Evolutionary conservation across 345 rosid species (phyloP).

Genomic region (Aethionema arabicum): DNA sequence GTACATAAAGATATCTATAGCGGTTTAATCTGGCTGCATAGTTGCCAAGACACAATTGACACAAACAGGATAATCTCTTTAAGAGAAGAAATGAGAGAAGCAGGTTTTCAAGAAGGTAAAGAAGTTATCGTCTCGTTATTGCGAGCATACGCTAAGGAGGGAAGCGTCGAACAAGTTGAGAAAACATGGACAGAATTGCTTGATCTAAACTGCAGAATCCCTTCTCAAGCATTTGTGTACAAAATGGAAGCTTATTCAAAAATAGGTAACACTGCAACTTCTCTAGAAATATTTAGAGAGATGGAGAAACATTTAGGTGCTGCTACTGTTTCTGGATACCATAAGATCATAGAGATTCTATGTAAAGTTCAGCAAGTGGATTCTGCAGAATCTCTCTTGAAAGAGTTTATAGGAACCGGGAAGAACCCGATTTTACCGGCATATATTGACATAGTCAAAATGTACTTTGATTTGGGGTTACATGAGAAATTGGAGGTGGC

Average conservation of each 20-base stretch:
- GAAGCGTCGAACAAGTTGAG: slow-evolving; percentile 65
- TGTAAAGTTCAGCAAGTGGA: slow-evolving; percentile 56
- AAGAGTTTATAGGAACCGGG: slow-evolving; percentile 59
- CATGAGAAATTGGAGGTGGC: slow-evolving; percentile 54
- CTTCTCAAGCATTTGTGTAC: slow-evolving; percentile 72
- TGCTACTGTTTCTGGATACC: slow-evolving; percentile 60
- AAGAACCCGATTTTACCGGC: slow-evolving; percentile 69
- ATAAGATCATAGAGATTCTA: slow-evolving; percentile 66
- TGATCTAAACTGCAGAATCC: slow-evolving; percentile 37
- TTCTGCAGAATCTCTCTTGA: slow-evolving; percentile 57
- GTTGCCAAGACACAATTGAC: slow-evolving; percentile 71
- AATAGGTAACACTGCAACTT: slow-evolving; percentile 48
- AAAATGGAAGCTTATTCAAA: slow-evolving; percentile 77
- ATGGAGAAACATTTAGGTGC: slow-evolving; percentile 61
- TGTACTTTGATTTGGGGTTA: slow-evolving; percentile 56
- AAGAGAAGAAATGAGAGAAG: slow-evolving; percentile 62
- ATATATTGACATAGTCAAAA: slow-evolving; percentile 50
- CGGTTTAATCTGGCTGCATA: slow-evolving; percentile 81
- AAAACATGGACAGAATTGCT: slow-evolving; percentile 61
- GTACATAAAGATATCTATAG: slow-evolving; percentile 59
- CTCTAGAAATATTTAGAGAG: slow-evolving; percentile 59
- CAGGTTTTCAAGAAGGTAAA: slow-evolving; percentile 55
- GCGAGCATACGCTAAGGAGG: slow-evolving; percentile 71
- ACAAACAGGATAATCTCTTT: slow-evolving; percentile 50
- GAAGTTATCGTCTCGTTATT: slow-evolving; percentile 69